phyloP scores from a whole-genome alignment of 164 flowering plant species.

The Liriodendron chinense region DNA sequence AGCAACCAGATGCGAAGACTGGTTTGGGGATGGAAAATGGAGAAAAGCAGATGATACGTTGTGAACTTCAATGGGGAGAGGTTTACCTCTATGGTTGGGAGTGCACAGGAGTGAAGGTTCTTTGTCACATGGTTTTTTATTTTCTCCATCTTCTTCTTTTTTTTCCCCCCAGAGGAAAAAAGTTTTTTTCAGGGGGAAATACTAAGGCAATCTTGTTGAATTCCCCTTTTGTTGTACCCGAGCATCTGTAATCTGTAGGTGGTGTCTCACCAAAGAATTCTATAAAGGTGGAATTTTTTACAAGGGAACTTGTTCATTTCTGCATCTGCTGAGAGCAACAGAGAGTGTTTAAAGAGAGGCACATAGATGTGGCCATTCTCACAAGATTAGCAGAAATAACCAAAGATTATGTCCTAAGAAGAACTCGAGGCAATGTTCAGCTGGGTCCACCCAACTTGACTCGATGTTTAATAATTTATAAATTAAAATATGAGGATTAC shows the following conservation, averaged over 20 bases:
- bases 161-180: constrained; percentile 9
- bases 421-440: no score
- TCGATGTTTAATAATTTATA: no score
- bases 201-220: constrained; percentile 13
- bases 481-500: no score
- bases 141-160: constrained; percentile 1
- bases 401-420: no score
- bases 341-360: no score
- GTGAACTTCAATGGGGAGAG: constrained; percentile 12
- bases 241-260: constrained; percentile 36
- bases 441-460: no score
- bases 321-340: neutral
- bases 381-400: no score
- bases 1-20: constrained; percentile 13
- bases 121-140: constrained; percentile 8
- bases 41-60: constrained; percentile 15
- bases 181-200: constrained; percentile 1
- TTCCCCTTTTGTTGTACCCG: constrained; percentile 20
- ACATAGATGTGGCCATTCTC: no score
- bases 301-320: neutral
- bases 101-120: constrained; percentile 22
- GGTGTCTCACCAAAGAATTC: constrained; percentile 35
- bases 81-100: constrained; percentile 8
- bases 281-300: constrained; percentile 16
- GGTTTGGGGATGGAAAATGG: constrained; percentile 12